Evolutionary conservation across 2,329 filamentous ascomycete genomes (phyloP).

Genomic region (Acephala macrosclerotiorum): DNA sequence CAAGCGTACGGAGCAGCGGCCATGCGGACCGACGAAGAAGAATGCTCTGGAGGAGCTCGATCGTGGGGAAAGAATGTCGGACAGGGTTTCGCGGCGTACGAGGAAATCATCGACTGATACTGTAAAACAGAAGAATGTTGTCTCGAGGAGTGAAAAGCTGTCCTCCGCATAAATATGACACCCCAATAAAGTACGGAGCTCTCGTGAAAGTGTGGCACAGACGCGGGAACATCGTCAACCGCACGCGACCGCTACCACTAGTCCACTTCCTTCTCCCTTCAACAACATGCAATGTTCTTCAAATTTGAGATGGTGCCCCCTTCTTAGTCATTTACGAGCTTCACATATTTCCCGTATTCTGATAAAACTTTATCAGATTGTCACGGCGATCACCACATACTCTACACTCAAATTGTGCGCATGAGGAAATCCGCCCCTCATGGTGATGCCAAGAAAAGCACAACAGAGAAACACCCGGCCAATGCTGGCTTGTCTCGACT

Average conservation of each 20-base stretch:
- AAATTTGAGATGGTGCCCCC: background rate
- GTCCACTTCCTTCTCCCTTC: background rate
- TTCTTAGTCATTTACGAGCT: background rate
- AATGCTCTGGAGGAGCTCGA: conserved; percentile 16
- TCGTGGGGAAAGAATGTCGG: background rate
- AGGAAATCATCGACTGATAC: conserved; percentile 8
- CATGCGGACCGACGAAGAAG: conserved; percentile 31
- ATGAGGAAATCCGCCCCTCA: background rate
- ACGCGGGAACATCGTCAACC: background rate
- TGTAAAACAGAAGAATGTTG: background rate
- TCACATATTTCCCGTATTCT: background rate
- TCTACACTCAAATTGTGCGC: background rate
- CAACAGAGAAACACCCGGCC: conserved; percentile 1
- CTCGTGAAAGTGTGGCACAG: background rate
- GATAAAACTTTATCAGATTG: background rate
- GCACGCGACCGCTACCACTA: background rate
- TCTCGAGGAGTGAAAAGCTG: background rate
- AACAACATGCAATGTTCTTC: background rate
- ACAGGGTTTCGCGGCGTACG: background rate
- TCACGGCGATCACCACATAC: background rate
- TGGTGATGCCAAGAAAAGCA: background rate
- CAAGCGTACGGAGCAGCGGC: conserved; percentile 26
- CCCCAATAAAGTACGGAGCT: conserved; percentile 8
- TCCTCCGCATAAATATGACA: conserved; percentile 12
- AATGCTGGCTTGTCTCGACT: background rate